These are phyloP conservation scores for Fusarium sp. DNA, from an alignment of 2,329 filamentous ascomycete species.

Conservation along the genomic window DNA sequence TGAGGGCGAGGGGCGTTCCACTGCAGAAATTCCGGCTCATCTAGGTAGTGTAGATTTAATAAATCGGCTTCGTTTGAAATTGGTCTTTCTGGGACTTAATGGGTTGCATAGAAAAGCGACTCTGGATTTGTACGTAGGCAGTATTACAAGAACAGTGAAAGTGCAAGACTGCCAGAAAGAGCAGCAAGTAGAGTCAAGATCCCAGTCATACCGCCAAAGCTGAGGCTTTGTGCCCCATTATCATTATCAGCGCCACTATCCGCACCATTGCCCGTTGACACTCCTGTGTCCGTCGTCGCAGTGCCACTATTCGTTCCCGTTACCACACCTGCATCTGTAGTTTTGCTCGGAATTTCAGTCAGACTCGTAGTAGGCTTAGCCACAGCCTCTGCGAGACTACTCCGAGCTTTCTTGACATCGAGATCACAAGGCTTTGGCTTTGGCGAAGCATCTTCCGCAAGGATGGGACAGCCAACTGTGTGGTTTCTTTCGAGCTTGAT, in stretches of 20 bases:
- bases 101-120: fast-evolving
- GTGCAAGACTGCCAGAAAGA: background rate
- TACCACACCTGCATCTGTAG: background rate
- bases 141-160: background rate
- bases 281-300: conserved; percentile 46
- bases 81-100: background rate
- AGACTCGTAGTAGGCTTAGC: conserved; percentile 31
- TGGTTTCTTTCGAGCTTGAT: conserved; percentile 23
- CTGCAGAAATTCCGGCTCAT: background rate
- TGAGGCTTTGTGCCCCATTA: background rate
- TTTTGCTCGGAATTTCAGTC: conserved; percentile 5
- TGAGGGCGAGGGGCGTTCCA: too few species aligned
- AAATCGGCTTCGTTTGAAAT: background rate
- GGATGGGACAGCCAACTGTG: conserved; percentile 20
- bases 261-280: conserved; percentile 63
- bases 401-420: conserved; percentile 16
- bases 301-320: conserved; percentile 46
- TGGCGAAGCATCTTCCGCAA: conserved; percentile 9
- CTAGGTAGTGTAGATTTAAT: background rate
- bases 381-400: conserved; percentile 21
- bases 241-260: background rate
- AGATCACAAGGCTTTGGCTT: conserved; percentile 25
- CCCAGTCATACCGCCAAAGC: background rate
- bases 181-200: background rate
- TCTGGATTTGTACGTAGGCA: background rate